A percentile compares a stretch with the other conserved stretches of the same genome.
phyloP scores from a whole-genome alignment of 345 rosid species.

The Populus pruinosa region DNA sequence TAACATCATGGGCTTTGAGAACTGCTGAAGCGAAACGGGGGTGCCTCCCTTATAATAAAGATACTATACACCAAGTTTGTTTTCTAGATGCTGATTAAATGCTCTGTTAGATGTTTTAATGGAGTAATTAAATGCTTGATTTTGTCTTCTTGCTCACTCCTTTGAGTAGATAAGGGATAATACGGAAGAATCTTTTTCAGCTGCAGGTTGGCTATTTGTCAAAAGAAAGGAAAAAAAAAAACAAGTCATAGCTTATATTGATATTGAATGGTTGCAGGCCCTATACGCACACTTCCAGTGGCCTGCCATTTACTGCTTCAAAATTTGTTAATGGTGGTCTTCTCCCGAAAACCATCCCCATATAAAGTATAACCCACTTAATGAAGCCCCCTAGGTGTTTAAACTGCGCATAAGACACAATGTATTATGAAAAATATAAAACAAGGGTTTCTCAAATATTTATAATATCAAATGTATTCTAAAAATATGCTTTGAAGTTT shows the following conservation, averaged over 20 bases:
- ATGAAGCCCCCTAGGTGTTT: neutral
- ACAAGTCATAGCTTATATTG: neutral
- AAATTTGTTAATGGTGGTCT: neutral
- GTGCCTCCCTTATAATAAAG: conserved; percentile 5
- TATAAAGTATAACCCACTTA: neutral
- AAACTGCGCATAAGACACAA: too few relatives aligned
- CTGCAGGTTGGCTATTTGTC: conserved; percentile 9
- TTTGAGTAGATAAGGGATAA: neutral
- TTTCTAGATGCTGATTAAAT: neutral
- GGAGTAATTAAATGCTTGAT: conserved; percentile 1
- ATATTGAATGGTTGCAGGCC: conserved; percentile 9
- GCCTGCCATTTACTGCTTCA: neutral
- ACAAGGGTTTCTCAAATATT: too few relatives aligned
- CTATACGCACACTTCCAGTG: neutral
- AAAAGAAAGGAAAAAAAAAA: neutral
- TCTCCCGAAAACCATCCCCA: neutral
- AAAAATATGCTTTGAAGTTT: too few relatives aligned
- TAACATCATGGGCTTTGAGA: neutral
- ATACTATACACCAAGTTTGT: neutral
- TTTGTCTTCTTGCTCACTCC: conserved; percentile 1
- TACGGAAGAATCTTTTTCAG: conserved; percentile 8
- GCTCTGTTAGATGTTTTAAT: neutral
- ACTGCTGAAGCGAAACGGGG: neutral
- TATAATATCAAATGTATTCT: too few relatives aligned
- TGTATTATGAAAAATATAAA: too few relatives aligned